phyloP scores from a whole-genome alignment of 2,329 filamentous ascomycete species.

The Aphanoascus verrucosus region DNA sequence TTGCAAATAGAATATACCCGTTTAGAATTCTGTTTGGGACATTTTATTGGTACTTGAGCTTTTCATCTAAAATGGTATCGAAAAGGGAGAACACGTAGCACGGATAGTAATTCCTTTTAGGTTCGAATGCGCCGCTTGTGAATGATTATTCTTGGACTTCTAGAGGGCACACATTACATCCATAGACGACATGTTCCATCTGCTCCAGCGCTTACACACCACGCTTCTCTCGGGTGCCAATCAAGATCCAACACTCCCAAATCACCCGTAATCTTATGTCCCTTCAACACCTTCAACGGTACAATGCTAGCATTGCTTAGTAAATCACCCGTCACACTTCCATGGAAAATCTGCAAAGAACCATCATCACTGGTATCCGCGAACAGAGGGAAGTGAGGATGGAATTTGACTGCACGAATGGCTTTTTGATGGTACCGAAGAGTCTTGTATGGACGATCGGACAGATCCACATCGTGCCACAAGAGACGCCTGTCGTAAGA shows the following conservation, averaged over 20 bases:
- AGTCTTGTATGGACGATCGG: slow-evolving; percentile 84
- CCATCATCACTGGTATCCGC: slow-evolving; percentile 94
- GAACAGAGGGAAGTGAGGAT: slow-evolving; percentile 72
- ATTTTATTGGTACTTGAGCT: background rate
- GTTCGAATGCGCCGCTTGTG: background rate
- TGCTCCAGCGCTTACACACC: slow-evolving; percentile 87
- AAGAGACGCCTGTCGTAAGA: slow-evolving; percentile 88
- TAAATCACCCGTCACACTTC: slow-evolving; percentile 84
- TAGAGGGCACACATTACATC: slow-evolving; percentile 42
- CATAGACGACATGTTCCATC: slow-evolving; percentile 88
- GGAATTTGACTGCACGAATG: slow-evolving; percentile 79
- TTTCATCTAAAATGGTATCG: background rate
- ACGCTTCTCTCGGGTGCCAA: slow-evolving; percentile 91
- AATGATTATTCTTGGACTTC: background rate
- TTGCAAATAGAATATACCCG: slow-evolving; percentile 4
- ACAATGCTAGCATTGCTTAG: slow-evolving; percentile 97
- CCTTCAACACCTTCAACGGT: slow-evolving; percentile 83
- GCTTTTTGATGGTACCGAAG: slow-evolving; percentile 89
- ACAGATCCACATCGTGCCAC: slow-evolving; percentile 95
- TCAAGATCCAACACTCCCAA: slow-evolving; percentile 87
- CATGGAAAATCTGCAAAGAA: slow-evolving; percentile 90
- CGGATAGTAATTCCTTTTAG: background rate
- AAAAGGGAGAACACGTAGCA: background rate
- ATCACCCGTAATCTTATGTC: slow-evolving; percentile 75
- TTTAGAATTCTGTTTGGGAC: background rate